phyloP scores from a whole-genome alignment of 2,329 filamentous ascomycete genomes.

The Fusarium phyllophilum region DNA sequence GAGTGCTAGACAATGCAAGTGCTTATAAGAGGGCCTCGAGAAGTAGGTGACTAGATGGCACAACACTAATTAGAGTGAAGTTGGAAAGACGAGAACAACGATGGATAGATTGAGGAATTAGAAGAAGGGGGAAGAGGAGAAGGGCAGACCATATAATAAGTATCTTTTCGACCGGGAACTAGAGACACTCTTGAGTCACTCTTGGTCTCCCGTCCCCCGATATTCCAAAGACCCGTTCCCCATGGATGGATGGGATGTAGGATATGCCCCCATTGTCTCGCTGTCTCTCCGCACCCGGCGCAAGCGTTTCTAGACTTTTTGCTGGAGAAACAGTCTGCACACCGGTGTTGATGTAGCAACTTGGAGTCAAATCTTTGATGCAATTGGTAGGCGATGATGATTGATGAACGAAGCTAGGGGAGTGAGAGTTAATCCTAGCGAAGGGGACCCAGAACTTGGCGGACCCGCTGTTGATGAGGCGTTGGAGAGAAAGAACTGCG shows the following conservation, averaged over 20 bases:
- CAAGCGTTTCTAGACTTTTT: conserved; percentile 6
- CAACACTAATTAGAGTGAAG: conserved; percentile 1
- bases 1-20: not conserved
- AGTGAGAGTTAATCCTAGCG: conserved; percentile 22
- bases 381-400: not conserved
- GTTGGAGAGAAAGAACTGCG: not conserved
- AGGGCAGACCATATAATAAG: conserved; percentile 40
- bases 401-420: conserved; percentile 31
- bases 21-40: conserved; percentile 19
- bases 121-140: not conserved
- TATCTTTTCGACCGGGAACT: conserved; percentile 37
- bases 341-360: conserved; percentile 17
- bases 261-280: conserved; percentile 14
- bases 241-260: conserved; percentile 17
- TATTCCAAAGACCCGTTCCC: conserved; percentile 21
- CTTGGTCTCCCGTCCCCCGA: conserved; percentile 31
- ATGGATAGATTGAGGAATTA: conserved; percentile 1
- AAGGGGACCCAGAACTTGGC: conserved; percentile 19
- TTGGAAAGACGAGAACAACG: not conserved
- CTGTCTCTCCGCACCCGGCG: conserved; percentile 26
- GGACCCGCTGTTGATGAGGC: conserved; percentile 23
- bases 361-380: not conserved
- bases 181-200: conserved; percentile 28
- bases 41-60: not conserved
- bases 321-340: not conserved